phyloP scores from a whole-genome alignment of 1,284 basidiomycete genomes.

The Irpex sp. region DNA sequence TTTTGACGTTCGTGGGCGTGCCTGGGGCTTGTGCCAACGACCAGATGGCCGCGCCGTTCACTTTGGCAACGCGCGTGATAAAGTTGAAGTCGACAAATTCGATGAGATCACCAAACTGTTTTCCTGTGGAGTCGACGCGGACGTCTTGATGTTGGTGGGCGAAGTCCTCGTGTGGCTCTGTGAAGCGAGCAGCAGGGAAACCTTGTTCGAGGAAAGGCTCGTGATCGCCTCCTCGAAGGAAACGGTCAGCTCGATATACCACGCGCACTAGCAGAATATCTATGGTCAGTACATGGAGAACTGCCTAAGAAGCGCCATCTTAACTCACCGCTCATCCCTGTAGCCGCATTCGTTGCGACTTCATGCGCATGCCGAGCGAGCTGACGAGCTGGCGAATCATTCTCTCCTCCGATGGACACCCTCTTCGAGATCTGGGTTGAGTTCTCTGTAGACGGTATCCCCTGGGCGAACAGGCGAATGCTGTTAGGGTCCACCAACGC shows the following conservation, averaged over 20 bases:
- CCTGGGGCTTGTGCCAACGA: conserved; percentile 48
- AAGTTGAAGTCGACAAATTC: conserved; percentile 50
- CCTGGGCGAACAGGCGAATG: conserved; percentile 45
- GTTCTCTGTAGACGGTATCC: conserved; percentile 40
- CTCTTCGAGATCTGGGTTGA: conserved; percentile 28
- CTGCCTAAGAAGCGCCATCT: neutral
- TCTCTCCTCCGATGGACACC: conserved; percentile 43
- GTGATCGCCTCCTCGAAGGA: conserved; percentile 49
- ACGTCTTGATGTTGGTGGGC: conserved; percentile 53
- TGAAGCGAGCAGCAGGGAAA: conserved; percentile 48
- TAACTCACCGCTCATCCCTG: conserved; percentile 43
- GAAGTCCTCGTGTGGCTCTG: conserved; percentile 50
- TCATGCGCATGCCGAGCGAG: conserved; percentile 45
- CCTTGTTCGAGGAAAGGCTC: conserved; percentile 43
- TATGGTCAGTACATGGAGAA: neutral
- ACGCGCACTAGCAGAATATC: conserved; percentile 28
- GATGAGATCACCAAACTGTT: conserved; percentile 47
- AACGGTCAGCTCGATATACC: conserved; percentile 45
- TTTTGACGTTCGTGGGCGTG: conserved; percentile 40
- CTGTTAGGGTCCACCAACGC: conserved; percentile 38
- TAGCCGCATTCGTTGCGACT: conserved; percentile 39
- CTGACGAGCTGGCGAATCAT: conserved; percentile 45
- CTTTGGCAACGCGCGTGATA: conserved; percentile 41
- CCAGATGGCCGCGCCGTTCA: conserved; percentile 48
- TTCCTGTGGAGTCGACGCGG: conserved; percentile 38